Conservation (phyloP, 768 basidiomycete genomes). For the Tricholoma bakamatsutake region DNA sequence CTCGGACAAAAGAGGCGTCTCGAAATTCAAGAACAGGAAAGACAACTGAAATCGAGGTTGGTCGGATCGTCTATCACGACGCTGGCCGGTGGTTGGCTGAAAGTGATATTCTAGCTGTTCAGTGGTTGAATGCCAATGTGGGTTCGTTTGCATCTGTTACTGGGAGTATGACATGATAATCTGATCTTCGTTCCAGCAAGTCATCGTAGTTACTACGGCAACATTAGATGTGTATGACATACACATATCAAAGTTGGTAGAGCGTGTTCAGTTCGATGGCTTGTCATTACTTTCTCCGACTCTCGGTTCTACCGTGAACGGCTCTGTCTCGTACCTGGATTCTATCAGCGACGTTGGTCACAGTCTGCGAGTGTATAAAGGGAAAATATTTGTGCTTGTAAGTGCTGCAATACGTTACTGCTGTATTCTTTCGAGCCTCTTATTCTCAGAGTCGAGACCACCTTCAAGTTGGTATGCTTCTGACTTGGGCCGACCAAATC, state of each 20-base stretch:
- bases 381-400: conserved; percentile 87
- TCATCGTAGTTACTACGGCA: conserved; percentile 51
- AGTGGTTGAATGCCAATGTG: conserved; percentile 89
- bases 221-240: conserved; percentile 70
- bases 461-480: conserved; percentile 74
- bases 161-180: neutral
- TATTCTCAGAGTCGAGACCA: conserved; percentile 54
- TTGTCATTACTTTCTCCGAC: conserved; percentile 51
- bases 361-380: conserved; percentile 79
- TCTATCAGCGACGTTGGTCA: conserved; percentile 52
- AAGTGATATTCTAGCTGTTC: conserved; percentile 62
- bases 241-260: conserved; percentile 49
- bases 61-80: conserved; percentile 59
- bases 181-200: conserved; percentile 45
- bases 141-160: conserved; percentile 33
- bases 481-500: conserved; percentile 95
- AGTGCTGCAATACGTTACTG: conserved; percentile 23
- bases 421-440: conserved; percentile 1
- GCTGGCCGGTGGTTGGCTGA: conserved; percentile 54
- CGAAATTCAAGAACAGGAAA: conserved; percentile 57
- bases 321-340: conserved; percentile 41
- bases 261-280: conserved; percentile 54
- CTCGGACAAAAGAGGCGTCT: conserved; percentile 42
- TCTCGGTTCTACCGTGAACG: conserved; percentile 39
- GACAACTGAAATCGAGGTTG: conserved; percentile 51